Percentiles rank a stretch among this genome's conserved stretches.
phyloP scores from a whole-genome alignment of 225 moss, liverwort and hornwort genomes.

The Sphagnum contortum region DNA sequence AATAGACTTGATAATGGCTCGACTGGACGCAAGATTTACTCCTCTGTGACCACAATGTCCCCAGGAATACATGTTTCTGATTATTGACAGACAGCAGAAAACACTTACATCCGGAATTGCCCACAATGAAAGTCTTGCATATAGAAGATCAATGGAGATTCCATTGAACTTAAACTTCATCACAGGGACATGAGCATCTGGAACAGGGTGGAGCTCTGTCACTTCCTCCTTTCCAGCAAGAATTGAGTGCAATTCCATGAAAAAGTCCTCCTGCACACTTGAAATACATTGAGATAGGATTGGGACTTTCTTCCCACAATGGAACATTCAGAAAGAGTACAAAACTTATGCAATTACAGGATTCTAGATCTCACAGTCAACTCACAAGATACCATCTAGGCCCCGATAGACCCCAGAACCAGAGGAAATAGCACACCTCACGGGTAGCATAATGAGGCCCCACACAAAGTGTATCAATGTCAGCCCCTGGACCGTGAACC shows the following conservation, averaged over 20 bases:
- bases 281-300: not conserved
- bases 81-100: not conserved
- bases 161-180: slow-evolving; percentile 92
- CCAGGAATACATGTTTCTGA: not conserved
- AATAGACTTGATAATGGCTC: not conserved
- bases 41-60: not conserved
- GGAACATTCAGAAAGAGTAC: not conserved
- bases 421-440: slow-evolving; percentile 13
- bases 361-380: not conserved
- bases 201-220: slow-evolving; percentile 90
- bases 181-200: slow-evolving; percentile 95
- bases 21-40: not conserved
- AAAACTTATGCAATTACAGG: not conserved
- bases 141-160: slow-evolving; percentile 86
- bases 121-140: slow-evolving; percentile 80
- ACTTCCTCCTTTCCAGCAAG: slow-evolving; percentile 64
- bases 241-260: slow-evolving; percentile 61
- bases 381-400: not conserved
- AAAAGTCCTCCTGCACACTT: slow-evolving; percentile 59
- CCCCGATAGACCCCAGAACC: not conserved
- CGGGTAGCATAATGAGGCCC: slow-evolving; percentile 78
- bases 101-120: slow-evolving; percentile 71
- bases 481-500: slow-evolving; percentile 87
- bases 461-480: slow-evolving; percentile 97
- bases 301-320: not conserved